Conservation (phyloP, 164 flowering plant species). For the Echeveria elegans region DNA sequence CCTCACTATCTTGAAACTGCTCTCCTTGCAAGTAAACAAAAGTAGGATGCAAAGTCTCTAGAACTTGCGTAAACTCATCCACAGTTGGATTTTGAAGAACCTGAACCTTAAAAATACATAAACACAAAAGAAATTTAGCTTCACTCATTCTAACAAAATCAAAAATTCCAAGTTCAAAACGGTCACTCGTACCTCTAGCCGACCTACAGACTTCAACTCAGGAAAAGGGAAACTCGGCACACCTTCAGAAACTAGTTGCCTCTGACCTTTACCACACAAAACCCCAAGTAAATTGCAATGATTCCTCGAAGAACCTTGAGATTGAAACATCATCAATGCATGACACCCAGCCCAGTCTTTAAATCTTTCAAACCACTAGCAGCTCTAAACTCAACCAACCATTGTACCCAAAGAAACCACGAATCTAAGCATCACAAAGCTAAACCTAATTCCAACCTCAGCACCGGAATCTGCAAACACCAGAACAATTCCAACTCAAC, state of each 20-base stretch:
- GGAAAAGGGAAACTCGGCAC: constrained; percentile 13
- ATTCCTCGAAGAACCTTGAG: constrained; percentile 13
- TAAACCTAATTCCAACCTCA: not conserved
- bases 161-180: not conserved
- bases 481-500: not conserved
- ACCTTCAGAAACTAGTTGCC: not conserved
- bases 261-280: constrained; percentile 4
- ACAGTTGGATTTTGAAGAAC: constrained; percentile 11
- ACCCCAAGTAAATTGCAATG: constrained; percentile 13
- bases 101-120: constrained; percentile 11
- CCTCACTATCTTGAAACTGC: constrained; percentile 10
- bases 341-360: not conserved
- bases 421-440: not conserved
- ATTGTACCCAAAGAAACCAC: not conserved
- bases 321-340: constrained; percentile 8
- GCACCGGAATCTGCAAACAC: not conserved
- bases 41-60: constrained; percentile 10
- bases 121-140: not conserved
- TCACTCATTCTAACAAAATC: not conserved
- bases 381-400: not conserved
- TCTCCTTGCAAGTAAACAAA: constrained; percentile 18
- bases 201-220: constrained; percentile 16
- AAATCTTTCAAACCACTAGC: not conserved
- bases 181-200: constrained; percentile 14
- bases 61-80: constrained; percentile 9